These are phyloP conservation scores for Stephania japonica DNA, from an alignment of 164 flowering plant genomes.

Conservation along the genomic window DNA sequence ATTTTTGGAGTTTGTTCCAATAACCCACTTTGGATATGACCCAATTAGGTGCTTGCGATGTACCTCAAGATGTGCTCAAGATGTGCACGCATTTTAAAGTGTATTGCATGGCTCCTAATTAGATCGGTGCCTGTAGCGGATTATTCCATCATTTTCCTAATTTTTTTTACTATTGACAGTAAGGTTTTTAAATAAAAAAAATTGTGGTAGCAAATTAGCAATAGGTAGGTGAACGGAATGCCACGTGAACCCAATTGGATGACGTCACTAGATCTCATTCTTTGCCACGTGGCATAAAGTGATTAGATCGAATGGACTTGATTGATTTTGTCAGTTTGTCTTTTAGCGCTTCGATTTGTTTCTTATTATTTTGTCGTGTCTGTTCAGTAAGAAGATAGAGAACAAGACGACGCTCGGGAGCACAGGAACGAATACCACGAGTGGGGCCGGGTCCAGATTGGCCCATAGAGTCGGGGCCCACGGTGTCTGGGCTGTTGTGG, in stretches of 20 bases:
- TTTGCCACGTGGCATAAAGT: no score
- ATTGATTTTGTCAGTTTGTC: background rate
- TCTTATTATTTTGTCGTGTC: background rate
- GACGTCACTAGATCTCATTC: background rate
- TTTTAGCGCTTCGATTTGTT: background rate
- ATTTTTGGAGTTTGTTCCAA: no score
- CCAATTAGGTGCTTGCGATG: no score
- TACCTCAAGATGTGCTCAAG: no score
- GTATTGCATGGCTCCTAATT: no score
- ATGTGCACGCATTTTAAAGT: no score
- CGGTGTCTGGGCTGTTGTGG: background rate
- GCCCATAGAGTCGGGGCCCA: background rate
- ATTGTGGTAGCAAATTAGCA: background rate
- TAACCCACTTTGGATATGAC: no score
- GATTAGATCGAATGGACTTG: background rate
- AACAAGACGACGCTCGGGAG: conserved; percentile 5
- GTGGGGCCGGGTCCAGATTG: background rate
- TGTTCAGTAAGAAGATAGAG: conserved; percentile 4
- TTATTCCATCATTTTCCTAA: no score
- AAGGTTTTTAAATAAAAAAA: no score
- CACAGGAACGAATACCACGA: conserved; percentile 1
- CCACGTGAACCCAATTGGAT: background rate
- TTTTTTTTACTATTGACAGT: no score
- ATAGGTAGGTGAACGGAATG: background rate
- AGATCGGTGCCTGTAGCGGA: no score